phyloP scores from a whole-genome alignment of 2,329 filamentous ascomycete species.

The Fonsecaea erecta region DNA sequence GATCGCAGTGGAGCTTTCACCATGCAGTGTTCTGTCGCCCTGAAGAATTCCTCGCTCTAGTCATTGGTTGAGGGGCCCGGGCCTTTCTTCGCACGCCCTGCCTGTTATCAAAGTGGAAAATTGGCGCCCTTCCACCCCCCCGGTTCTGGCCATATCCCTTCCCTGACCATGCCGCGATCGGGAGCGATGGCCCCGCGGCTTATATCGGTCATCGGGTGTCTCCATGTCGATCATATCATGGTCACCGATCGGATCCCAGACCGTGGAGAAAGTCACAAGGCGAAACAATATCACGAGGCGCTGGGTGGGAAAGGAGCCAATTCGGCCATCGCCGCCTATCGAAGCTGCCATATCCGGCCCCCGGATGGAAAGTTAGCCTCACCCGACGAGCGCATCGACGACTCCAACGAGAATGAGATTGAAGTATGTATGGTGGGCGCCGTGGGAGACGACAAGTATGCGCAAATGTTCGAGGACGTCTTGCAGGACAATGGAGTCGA shows the following conservation, averaged over 20 bases:
- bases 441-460: conserved; percentile 54
- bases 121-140: no score
- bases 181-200: not conserved
- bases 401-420: conserved; percentile 40
- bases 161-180: not conserved
- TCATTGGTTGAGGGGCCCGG: not conserved
- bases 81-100: not conserved
- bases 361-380: not conserved
- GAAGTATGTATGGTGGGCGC: conserved; percentile 56
- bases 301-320: conserved; percentile 31
- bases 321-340: conserved; percentile 28
- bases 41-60: not conserved
- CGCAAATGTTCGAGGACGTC: conserved; percentile 45
- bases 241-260: conserved; percentile 24
- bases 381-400: not conserved
- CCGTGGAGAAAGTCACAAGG: conserved; percentile 21
- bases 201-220: conserved; percentile 21
- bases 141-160: not conserved
- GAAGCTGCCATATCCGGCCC: conserved; percentile 20
- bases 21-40: not conserved
- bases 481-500: conserved; percentile 53
- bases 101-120: not conserved
- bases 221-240: conserved; percentile 24
- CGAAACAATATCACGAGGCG: not conserved
- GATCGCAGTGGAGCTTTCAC: not conserved